Base-by-base conservation (phyloP, 2,329 filamentous ascomycete species). In the Ophiobolus disseminans region DNA sequence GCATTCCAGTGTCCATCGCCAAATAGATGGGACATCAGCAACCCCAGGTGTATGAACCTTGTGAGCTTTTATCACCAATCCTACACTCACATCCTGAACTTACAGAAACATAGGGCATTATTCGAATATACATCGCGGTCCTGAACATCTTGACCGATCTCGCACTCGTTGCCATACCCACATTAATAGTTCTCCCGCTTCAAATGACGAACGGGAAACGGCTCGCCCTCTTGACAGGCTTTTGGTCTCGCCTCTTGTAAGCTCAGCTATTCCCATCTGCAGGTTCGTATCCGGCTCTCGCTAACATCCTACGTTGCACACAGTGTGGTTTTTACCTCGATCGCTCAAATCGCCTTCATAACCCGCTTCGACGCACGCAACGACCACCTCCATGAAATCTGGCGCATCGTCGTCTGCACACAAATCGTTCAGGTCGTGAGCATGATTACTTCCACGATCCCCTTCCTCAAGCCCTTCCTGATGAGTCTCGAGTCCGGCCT, bases 381-480 rank as follows among this genome's bases (percentile, higher is more conserved):
- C 26, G 36, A 51, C 2, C 38, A 51, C 1, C 47, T 53, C 16
- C 11, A 54, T 3, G 25, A 23, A 0, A 44, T 54, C n/a, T 51
- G 51, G 51, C 38, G 4, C 2, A 22, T 51, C 2, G 39, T 51
- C 2, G 43, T 54, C 11, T 44, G 42, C 25, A 40, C 32, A 14
- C 40, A 54, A 19, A 30, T 48, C 16, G 48, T 47, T 2, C 51
- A 54, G 30, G 34, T 44, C 3, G 5, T 39, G 0, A 54, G 48
- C 11, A 51, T 54, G 0, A 48, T 54, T 42, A 34, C 51, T 2
- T 10, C 51, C 6, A 35, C 40, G 0, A 43, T 54, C 0, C 51
- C 51, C 0, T 54, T 51, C 26, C 31, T 51, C 4, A 51, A 48
- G 23, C 48, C 51, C 3, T 51, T 54, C 13, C 35, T 54, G 21